Conservation (phyloP, 768 basidiomycete species). For the Atractiella rhizophila region DNA sequence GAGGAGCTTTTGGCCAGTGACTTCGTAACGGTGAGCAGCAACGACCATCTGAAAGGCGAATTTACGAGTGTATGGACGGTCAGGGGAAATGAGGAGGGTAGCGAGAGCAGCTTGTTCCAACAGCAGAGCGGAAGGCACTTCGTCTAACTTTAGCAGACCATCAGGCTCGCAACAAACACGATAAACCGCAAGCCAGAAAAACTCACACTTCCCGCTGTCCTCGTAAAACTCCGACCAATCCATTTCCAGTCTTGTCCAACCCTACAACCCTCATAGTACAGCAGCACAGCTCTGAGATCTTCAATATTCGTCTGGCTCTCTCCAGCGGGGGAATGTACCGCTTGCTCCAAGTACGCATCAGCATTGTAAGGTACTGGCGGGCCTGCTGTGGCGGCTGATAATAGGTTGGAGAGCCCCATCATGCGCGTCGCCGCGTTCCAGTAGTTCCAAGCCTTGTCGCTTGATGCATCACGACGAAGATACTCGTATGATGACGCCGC, state of each 20-base stretch:
- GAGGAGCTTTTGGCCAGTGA: conserved; percentile 25
- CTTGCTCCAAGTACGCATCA: conserved; percentile 19
- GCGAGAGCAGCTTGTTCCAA: conserved; percentile 25
- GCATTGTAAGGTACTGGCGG: conserved; percentile 1
- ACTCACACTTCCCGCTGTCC: conserved; percentile 20
- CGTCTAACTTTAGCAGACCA: conserved; percentile 16
- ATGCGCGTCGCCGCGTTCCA: conserved; percentile 59
- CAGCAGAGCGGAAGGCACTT: conserved; percentile 23
- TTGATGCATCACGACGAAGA: conserved; percentile 41
- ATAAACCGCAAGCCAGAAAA: neutral
- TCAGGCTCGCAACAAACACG: neutral
- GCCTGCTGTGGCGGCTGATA: conserved; percentile 1
- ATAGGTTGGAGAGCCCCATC: conserved; percentile 26
- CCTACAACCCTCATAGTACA: conserved; percentile 22
- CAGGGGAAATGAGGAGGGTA: conserved; percentile 14
- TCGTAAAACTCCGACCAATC: conserved; percentile 18
- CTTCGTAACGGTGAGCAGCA: conserved; percentile 24
- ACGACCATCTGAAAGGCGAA: conserved; percentile 22
- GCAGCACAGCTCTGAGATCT: conserved; percentile 19
- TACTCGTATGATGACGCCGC: conserved; percentile 65
- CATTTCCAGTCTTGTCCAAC: conserved; percentile 16
- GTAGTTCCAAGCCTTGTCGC: conserved; percentile 22
- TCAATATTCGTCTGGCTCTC: conserved; percentile 17
- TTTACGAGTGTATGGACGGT: conserved; percentile 14
- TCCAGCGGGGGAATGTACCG: conserved; percentile 6